A percentile compares a stretch with the other conserved stretches of the same genome.
Evolutionary conservation across 2,329 filamentous ascomycete genomes (phyloP).

Genomic region (Paecilomyces fulvus): DNA sequence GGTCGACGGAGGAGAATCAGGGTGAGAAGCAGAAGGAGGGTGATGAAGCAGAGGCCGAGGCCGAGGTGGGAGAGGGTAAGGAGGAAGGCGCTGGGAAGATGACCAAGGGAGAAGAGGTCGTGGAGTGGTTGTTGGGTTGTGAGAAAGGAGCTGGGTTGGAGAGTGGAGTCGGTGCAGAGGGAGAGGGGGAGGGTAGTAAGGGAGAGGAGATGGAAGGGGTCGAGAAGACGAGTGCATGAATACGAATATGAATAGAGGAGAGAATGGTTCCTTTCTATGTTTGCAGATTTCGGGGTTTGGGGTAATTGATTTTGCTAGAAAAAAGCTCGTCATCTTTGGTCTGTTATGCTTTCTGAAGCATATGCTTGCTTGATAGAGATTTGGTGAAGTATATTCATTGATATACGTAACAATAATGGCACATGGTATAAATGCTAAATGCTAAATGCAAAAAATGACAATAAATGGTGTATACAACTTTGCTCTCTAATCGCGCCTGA

Average conservation of each 20-base stretch:
- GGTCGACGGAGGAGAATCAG: slow-evolving; percentile 53
- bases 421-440: background rate
- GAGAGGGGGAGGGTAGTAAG: slow-evolving; percentile 9
- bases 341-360: background rate
- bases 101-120: slow-evolving; percentile 31
- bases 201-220: slow-evolving; percentile 10
- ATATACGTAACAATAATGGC: background rate
- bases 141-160: slow-evolving; percentile 29
- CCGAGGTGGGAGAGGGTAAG: slow-evolving; percentile 10
- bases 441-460: background rate
- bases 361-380: background rate
- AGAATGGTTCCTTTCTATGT: slow-evolving; percentile 7
- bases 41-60: slow-evolving; percentile 13
- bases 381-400: background rate
- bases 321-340: background rate
- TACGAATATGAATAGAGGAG: slow-evolving; percentile 6
- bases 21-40: slow-evolving; percentile 43
- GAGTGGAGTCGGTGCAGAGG: slow-evolving; percentile 14
- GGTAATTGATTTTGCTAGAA: slow-evolving; percentile 9
- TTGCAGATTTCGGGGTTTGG: background rate
- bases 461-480: background rate
- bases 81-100: slow-evolving; percentile 9
- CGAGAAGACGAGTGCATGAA: slow-evolving; percentile 1
- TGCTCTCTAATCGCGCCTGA: slow-evolving; percentile 2
- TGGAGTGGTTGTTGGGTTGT: slow-evolving; percentile 33